Percentiles rank a stretch among this genome's conserved stretches.
Conservation (phyloP, 2,329 filamentous ascomycete species). For the Colletotrichum siamense region DNA sequence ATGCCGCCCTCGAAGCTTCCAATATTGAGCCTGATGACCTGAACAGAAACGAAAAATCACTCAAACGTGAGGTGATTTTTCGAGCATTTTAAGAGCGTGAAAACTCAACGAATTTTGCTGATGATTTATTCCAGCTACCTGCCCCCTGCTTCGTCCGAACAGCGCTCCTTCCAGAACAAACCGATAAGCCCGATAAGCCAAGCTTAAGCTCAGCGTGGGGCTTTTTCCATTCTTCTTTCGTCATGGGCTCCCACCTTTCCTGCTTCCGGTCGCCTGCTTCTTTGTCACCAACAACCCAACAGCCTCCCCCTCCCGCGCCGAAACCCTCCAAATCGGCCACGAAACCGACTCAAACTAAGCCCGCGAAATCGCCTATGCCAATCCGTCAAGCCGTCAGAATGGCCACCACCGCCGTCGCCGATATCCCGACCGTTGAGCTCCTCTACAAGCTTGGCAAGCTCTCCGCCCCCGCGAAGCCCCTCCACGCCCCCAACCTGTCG, state of each 20-base stretch:
- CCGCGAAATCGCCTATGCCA: background rate
- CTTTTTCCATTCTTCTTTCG: background rate
- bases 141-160: background rate
- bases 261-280: background rate
- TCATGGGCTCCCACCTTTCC: constrained; percentile 7
- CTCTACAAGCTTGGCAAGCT: constrained; percentile 70
- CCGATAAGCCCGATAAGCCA: background rate
- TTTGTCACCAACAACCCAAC: background rate
- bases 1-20: background rate
- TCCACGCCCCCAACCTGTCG: constrained; percentile 45
- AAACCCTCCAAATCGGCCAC: background rate
- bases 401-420: constrained; percentile 47
- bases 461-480: constrained; percentile 25
- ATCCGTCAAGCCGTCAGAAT: constrained; percentile 31
- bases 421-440: constrained; percentile 67
- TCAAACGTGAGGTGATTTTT: background rate
- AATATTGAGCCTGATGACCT: background rate
- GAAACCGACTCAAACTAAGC: background rate
- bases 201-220: constrained; percentile 10
- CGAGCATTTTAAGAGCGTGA: background rate
- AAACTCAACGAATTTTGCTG: background rate
- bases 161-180: background rate
- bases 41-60: background rate
- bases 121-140: background rate
- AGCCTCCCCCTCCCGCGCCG: background rate